These are phyloP conservation scores for Solanum hybrid DNA, from an alignment of 305 asterid genomes.

Conservation along the genomic window DNA sequence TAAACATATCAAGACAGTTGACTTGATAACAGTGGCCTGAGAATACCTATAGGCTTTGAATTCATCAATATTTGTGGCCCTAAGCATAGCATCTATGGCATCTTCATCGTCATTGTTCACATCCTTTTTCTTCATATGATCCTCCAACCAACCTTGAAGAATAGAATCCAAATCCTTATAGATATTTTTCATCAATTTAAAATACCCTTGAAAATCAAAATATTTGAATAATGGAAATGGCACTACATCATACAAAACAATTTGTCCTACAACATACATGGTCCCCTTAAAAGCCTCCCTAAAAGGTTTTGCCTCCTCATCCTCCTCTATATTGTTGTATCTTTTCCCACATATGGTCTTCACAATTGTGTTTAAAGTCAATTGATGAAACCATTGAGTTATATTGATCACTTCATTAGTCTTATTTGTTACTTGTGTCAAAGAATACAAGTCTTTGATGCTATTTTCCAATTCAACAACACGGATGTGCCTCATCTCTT, in stretches of 20 bases:
- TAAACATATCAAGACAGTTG: background rate
- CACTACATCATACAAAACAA: slow-evolving; percentile 5
- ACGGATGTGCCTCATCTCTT: background rate
- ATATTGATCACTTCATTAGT: background rate
- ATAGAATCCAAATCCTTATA: background rate
- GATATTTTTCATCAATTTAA: background rate
- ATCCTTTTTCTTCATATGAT: background rate
- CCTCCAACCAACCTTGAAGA: slow-evolving; percentile 5
- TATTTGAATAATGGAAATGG: background rate
- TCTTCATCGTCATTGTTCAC: background rate
- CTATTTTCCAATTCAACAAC: background rate
- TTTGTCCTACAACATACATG: slow-evolving; percentile 1
- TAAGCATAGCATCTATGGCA: background rate
- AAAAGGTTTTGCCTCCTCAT: background rate
- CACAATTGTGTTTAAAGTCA: background rate
- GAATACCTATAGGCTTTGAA: background rate
- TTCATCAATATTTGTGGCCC: background rate
- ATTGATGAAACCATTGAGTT: background rate
- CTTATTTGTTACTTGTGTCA: background rate
- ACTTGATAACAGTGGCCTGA: slow-evolving; percentile 8
- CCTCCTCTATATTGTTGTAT: background rate
- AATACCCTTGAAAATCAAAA: slow-evolving; percentile 3
- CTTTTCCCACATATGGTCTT: slow-evolving; percentile 8
- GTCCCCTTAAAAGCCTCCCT: background rate
- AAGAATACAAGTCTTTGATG: slow-evolving; percentile 1